These are phyloP conservation scores for Solanum virginianum DNA, from an alignment of 257 asterid genomes.

Conservation along the genomic window DNA sequence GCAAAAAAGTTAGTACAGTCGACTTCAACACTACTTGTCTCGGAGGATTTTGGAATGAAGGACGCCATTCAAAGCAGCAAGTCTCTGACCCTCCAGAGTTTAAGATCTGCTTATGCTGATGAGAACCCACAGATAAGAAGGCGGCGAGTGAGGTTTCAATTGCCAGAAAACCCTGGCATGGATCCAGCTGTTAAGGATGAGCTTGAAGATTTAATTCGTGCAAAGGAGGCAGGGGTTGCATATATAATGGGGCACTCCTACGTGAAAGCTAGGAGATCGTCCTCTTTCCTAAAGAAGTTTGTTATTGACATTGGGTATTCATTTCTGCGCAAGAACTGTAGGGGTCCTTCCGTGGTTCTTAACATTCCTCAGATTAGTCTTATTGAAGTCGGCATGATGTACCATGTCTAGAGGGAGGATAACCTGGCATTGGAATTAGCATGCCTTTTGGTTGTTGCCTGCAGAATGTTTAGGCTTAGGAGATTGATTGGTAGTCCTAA, in stretches of 20 bases:
- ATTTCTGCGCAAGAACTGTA: constrained; percentile 24
- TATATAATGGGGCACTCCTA: constrained; percentile 29
- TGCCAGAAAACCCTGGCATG: background rate
- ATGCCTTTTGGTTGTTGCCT: background rate
- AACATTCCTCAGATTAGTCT: constrained; percentile 23
- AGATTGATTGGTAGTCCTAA: background rate
- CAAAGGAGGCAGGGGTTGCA: constrained; percentile 31
- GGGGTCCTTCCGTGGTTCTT: constrained; percentile 22
- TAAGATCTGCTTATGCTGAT: background rate
- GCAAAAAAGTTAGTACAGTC: constrained; percentile 3
- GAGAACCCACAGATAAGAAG: background rate
- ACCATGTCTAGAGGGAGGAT: constrained; percentile 5
- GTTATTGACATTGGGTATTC: constrained; percentile 20
- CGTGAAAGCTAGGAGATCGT: constrained; percentile 19
- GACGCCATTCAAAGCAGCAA: background rate
- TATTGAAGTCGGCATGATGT: constrained; percentile 33
- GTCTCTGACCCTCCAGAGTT: background rate
- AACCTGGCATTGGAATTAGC: background rate
- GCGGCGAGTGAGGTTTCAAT: background rate
- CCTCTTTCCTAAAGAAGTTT: constrained; percentile 21
- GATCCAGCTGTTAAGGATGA: constrained; percentile 11
- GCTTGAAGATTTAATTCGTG: constrained; percentile 8
- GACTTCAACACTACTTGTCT: background rate
- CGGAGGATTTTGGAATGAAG: background rate
- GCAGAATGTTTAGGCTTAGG: background rate